Percentiles rank a stretch among this genome's conserved stretches.
Conservation (phyloP, 495 filamentous ascomycete genomes). For the Penicillium canescens region DNA sequence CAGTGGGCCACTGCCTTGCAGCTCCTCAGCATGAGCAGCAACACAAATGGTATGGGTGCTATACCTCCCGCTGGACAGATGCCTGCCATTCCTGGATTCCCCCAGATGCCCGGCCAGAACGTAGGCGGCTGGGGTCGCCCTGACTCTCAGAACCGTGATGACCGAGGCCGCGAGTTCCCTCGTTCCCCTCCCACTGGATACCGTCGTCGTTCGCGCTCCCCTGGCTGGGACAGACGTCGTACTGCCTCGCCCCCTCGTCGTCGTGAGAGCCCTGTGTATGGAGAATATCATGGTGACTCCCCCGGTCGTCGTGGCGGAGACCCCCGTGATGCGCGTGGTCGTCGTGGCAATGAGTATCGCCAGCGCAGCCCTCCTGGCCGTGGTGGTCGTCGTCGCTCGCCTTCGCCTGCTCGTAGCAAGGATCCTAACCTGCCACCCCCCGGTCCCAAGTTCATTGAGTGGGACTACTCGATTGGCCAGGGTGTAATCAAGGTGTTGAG, state of each 20-base stretch:
- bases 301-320: constrained; percentile 61
- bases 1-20: constrained; percentile 58
- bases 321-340: constrained; percentile 56
- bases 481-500: constrained; percentile 90
- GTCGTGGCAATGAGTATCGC: constrained; percentile 66
- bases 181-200: constrained; percentile 60
- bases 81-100: constrained; percentile 7
- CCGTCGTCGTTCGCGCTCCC: constrained; percentile 76
- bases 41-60: constrained; percentile 26
- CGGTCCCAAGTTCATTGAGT: constrained; percentile 75
- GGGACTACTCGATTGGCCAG: constrained; percentile 70
- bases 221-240: constrained; percentile 66
- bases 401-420: constrained; percentile 52
- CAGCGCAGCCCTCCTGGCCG: constrained; percentile 70
- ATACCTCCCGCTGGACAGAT: constrained; percentile 14
- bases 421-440: constrained; percentile 56
- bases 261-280: constrained; percentile 72
- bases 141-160: constrained; percentile 60
- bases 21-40: constrained; percentile 43
- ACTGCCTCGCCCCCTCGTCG: constrained; percentile 58
- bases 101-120: constrained; percentile 29
- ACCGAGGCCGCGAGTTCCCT: constrained; percentile 55
- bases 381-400: constrained; percentile 60
- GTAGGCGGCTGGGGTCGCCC: constrained; percentile 41
- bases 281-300: constrained; percentile 62